Conservation (phyloP, 495 filamentous ascomycete species). For the Aspergillus nanangensis region DNA sequence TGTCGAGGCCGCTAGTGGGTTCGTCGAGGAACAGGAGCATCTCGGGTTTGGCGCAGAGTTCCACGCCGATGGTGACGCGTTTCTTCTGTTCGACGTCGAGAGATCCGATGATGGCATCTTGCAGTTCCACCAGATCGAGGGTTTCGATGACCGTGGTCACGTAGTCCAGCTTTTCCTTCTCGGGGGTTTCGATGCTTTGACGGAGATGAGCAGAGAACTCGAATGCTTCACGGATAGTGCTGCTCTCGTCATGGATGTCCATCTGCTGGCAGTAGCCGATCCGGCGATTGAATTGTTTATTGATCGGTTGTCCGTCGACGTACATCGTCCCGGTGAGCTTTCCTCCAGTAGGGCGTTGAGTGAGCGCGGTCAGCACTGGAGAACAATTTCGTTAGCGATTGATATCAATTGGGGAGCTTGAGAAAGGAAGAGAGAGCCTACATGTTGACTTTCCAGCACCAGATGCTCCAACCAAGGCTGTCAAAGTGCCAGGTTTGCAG, state of each 20-base stretch:
- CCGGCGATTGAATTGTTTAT: constrained; percentile 70
- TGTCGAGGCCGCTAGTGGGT: constrained; percentile 70
- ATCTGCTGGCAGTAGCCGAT: constrained; percentile 84
- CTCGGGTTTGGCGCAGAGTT: constrained; percentile 71
- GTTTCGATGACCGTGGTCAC: constrained; percentile 76
- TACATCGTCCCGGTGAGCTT: constrained; percentile 68
- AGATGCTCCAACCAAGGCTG: constrained; percentile 79
- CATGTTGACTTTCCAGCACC: constrained; percentile 88
- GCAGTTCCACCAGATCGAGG: constrained; percentile 76
- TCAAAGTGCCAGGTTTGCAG: constrained; percentile 72
- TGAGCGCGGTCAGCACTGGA: constrained; percentile 69
- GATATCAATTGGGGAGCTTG: no score
- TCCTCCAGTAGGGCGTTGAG: constrained; percentile 70
- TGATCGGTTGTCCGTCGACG: constrained; percentile 64
- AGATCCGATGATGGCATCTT: constrained; percentile 77
- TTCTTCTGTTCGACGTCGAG: constrained; percentile 62
- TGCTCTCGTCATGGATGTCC: constrained; percentile 78
- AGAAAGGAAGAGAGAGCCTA: constrained; percentile 9
- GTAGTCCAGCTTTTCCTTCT: constrained; percentile 73
- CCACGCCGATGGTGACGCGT: constrained; percentile 74
- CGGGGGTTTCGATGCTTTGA: constrained; percentile 62
- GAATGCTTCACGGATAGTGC: constrained; percentile 81
- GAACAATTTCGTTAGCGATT: neutral
- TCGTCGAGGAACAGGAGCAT: constrained; percentile 71
- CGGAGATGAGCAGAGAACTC: constrained; percentile 81